Evolutionary conservation across 176 grass and related monocot genomes (phyloP).

Genomic region (Sorghum bicolor): DNA sequence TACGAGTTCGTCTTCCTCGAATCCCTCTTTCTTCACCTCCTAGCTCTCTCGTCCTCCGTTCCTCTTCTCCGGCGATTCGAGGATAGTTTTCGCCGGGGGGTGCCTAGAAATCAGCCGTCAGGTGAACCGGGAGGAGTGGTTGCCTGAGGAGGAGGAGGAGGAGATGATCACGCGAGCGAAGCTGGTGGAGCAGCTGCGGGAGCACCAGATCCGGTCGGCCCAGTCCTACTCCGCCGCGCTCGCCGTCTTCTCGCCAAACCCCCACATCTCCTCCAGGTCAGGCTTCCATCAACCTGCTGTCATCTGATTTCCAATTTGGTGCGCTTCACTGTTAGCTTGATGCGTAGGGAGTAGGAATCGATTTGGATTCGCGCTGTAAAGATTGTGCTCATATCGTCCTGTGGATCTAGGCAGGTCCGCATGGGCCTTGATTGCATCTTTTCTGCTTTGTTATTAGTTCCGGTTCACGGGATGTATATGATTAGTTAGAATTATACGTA

Average conservation of each 20-base stretch:
- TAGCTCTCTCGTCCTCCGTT: background rate
- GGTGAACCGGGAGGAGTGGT: conserved; percentile 17
- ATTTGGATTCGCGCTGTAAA: conserved; percentile 7
- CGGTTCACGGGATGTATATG: background rate
- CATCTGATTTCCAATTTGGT: background rate
- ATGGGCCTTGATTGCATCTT: background rate
- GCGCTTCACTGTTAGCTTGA: background rate
- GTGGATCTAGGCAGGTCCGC: background rate
- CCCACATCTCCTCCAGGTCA: conserved; percentile 78
- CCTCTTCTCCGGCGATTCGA: conserved; percentile 18
- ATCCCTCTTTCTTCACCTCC: background rate
- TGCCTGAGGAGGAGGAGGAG: background rate
- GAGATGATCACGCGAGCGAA: conserved; percentile 94
- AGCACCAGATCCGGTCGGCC: conserved; percentile 93
- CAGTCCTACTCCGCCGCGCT: conserved; percentile 59
- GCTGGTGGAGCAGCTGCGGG: conserved; percentile 85
- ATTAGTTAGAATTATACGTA: conserved; percentile 1
- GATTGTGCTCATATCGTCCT: background rate
- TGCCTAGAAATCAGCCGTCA: background rate
- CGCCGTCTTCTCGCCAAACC: conserved; percentile 69
- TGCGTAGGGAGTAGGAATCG: conserved; percentile 12
- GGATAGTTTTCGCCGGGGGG: background rate
- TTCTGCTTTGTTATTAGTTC: background rate
- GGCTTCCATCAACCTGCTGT: background rate
- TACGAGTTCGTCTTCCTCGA: conserved; percentile 1